A percentile compares a stretch with the other conserved stretches of the same genome.
Evolutionary conservation across 2,329 filamentous ascomycete species (phyloP).

Genomic region (Venturia pyrina): DNA sequence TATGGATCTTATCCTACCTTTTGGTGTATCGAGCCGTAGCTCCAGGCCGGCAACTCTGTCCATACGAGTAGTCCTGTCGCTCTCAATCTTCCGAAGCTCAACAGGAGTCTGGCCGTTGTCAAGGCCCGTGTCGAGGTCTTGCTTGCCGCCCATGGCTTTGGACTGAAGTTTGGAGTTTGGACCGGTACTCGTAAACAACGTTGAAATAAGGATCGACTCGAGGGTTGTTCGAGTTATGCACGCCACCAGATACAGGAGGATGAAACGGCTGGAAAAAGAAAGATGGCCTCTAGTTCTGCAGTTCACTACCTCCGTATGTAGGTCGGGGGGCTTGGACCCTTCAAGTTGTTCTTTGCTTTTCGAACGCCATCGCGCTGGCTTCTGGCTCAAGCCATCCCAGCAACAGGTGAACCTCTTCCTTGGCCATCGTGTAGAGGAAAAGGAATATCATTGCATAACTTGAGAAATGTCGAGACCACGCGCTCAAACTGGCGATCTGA

Average conservation of each 20-base stretch:
- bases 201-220: background rate
- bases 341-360: background rate
- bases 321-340: background rate
- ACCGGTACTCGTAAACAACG: no score
- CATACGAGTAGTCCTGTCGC: background rate
- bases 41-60: constrained; percentile 27
- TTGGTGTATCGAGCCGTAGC: constrained; percentile 39
- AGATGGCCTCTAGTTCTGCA: no score
- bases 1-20: constrained; percentile 40
- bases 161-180: no score
- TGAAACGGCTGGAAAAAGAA: background rate
- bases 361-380: background rate
- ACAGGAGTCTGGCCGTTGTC: background rate
- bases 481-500: constrained; percentile 28
- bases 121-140: background rate
- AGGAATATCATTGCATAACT: background rate
- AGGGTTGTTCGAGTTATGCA: background rate
- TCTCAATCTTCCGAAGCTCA: constrained; percentile 1
- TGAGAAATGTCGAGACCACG: constrained; percentile 16
- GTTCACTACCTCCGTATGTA: no score
- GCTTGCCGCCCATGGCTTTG: background rate
- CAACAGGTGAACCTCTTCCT: background rate
- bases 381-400: background rate
- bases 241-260: background rate
- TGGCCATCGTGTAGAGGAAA: background rate